Evolutionary conservation across 768 basidiomycete genomes (phyloP), one percentile per base, ranked within the genome.

Genomic region (Tephrocybe sp.): DNA sequence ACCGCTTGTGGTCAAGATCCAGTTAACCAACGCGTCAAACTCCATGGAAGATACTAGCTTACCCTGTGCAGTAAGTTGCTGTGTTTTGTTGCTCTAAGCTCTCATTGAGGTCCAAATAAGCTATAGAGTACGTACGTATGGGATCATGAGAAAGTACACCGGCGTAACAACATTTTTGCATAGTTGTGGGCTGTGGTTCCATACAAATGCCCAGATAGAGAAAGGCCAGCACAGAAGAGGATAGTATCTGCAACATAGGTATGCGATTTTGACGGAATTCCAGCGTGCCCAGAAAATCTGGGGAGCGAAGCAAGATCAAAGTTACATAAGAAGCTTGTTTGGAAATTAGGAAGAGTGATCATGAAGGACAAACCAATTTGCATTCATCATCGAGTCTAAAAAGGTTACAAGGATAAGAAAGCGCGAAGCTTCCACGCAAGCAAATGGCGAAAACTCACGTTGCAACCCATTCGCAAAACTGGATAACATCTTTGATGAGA

Each of bases 171-270:
- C 43, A 17, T 48, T 28, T 6, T n/a, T 37, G 48, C 65, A 67
- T 17, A 56, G 28, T 10, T 57, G 43, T 17, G 41, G 50, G 10
- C 48, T 36, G 42, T 67, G 64, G 42, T 64, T 41, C 3, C 51
- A 51, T 14, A 62, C 51, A 49, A 62, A 59, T 21, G 54, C 59
- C 65, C 65, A 67, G 21, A 64, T 51, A 34, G 53, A 58, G 24
- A 65, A 24, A 10, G 64, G 64, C 53, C 58, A 62, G 21, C 48
- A 41, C 5, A 64, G 12, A 37, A 67, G 48, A 10, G 65, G 64
- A 48, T 65, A 62, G 41, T 67, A 67, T 21, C 65, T 58, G 47
- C 65, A 65, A 23, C 56, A 42, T 3, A 66, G 53, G 43, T 56
- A 66, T 3, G 61, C 56, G 24, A 58, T 36, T 49, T 63, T 65